Evolutionary conservation across 306 rosid species (phyloP), one percentile per base, ranked within the genome.

Genomic region (Pyrus pyrifolia): DNA sequence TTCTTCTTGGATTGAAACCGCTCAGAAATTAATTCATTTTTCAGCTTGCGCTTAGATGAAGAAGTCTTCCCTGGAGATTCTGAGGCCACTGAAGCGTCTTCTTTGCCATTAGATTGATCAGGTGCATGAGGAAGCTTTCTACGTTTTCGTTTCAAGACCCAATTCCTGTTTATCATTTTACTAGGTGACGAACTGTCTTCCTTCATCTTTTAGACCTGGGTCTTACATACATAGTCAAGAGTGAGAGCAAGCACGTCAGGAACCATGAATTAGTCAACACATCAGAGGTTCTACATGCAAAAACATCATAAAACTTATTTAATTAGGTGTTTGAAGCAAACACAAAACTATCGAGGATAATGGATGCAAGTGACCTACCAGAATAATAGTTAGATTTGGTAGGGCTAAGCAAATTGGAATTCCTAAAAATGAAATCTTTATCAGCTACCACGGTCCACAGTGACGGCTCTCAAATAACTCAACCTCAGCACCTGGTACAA

Each of bases 121-220:
- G 38, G 80, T 67, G 88, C 90, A 67, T 71, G 59, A 78, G 90
- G 87, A 86, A 92, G 85, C 81, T 92, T 96, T 86, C 99, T 88
- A 72, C 98, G 89, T 82, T 96, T 96, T 78, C 99, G 98, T 85
- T 96, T 96, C 85, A 88, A 81, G 83, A 91, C 93, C 99, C 99
- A 96, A 76, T 96, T 88, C 81, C 91, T 85, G 87, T 86, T 91
- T 67, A 96, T 87, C 93, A 96, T 90, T 86, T 84, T 88, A 83
- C 85, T 87, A 7, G 83, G 75, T 42, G 95, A 84, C 70, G 89
- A 89, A 74, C 84, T 87, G 83, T 69, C 89, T 75, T 92, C 98
- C 83, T 87, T 96, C 97, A 89, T 96, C 52, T 67, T 78, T 83
- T 77, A 85, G 45, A 64, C 72, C 67, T 42, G 44, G 67, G 75